These are phyloP conservation scores for Solanum hybrid DNA, from an alignment of 305 asterid species.

Conservation along the genomic window DNA sequence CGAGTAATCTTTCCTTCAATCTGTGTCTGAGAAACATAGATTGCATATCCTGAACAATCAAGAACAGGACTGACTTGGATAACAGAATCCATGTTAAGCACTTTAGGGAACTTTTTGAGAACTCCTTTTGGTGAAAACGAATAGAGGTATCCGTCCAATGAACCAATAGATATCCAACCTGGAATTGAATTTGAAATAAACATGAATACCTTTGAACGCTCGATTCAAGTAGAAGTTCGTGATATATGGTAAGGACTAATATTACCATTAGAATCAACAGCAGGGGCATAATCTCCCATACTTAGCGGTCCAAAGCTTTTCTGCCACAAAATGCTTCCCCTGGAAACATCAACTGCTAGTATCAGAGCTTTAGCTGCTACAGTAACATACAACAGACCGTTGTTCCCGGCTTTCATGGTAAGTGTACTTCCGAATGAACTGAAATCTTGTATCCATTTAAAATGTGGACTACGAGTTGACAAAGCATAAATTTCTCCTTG, in stretches of 20 bases:
- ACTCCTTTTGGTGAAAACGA: slow-evolving; percentile 73
- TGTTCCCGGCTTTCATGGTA: slow-evolving; percentile 64
- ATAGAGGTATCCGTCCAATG: slow-evolving; percentile 77
- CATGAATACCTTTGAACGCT: background rate
- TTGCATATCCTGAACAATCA: slow-evolving; percentile 81
- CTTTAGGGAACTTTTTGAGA: slow-evolving; percentile 47
- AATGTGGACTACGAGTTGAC: slow-evolving; percentile 70
- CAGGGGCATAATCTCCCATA: slow-evolving; percentile 58
- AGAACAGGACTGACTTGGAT: slow-evolving; percentile 70
- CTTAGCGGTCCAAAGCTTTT: slow-evolving; percentile 62
- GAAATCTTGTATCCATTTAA: slow-evolving; percentile 81
- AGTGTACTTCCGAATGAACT: slow-evolving; percentile 46
- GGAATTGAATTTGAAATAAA: slow-evolving; percentile 3
- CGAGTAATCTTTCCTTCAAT: slow-evolving; percentile 54
- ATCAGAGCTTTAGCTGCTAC: slow-evolving; percentile 35
- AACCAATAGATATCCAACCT: slow-evolving; percentile 95
- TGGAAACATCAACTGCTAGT: slow-evolving; percentile 63
- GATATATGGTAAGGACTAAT: background rate
- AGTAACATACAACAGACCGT: slow-evolving; percentile 59
- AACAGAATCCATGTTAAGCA: slow-evolving; percentile 32
- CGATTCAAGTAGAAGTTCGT: background rate
- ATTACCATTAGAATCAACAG: slow-evolving; percentile 74
- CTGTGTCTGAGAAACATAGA: slow-evolving; percentile 54
- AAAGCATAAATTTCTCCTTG: slow-evolving; percentile 78
- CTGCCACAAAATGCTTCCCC: slow-evolving; percentile 67